Percentiles rank a stretch among this genome's conserved stretches.
phyloP scores from a whole-genome alignment of 768 basidiomycete genomes.

The Pleurotus pulmonarius region DNA sequence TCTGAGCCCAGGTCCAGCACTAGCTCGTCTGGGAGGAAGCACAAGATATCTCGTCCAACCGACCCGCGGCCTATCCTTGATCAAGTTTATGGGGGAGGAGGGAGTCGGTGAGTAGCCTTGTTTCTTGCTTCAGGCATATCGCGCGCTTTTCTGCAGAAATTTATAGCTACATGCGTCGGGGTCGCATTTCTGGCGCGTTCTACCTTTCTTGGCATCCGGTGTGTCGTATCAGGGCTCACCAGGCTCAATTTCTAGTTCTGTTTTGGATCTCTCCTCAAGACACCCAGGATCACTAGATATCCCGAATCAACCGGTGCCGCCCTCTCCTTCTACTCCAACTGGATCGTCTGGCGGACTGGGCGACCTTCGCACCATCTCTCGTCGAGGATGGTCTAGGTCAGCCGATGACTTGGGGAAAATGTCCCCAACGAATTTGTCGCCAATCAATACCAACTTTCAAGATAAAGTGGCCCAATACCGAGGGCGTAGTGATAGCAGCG shows the following conservation, averaged over 20 bases:
- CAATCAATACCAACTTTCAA: constrained; percentile 50
- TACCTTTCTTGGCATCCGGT: neutral
- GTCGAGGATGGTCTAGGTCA: constrained; percentile 75
- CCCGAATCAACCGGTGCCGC: constrained; percentile 30
- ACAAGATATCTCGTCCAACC: constrained; percentile 82
- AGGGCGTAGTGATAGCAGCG: constrained; percentile 52
- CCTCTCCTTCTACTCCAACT: constrained; percentile 35
- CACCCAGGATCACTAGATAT: constrained; percentile 42
- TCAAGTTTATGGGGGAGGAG: constrained; percentile 38
- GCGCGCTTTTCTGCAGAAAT: no score
- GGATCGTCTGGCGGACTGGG: constrained; percentile 40
- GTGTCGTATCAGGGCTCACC: neutral
- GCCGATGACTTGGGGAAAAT: constrained; percentile 73
- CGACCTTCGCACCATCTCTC: constrained; percentile 66
- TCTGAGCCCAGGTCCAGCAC: constrained; percentile 47
- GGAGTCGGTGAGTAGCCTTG: constrained; percentile 46
- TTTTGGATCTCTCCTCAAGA: constrained; percentile 53
- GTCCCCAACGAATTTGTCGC: constrained; percentile 28
- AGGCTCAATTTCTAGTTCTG: constrained; percentile 42
- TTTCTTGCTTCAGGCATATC: neutral
- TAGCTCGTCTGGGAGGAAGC: constrained; percentile 44
- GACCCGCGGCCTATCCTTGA: constrained; percentile 77
- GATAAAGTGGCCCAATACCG: constrained; percentile 67
- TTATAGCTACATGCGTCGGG: no score
- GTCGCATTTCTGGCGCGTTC: constrained; percentile 5